Percentiles rank a stretch among this genome's conserved stretches.
phyloP scores from a whole-genome alignment of 805 yeast genomes.

The Tanozyma kutaoensis region DNA sequence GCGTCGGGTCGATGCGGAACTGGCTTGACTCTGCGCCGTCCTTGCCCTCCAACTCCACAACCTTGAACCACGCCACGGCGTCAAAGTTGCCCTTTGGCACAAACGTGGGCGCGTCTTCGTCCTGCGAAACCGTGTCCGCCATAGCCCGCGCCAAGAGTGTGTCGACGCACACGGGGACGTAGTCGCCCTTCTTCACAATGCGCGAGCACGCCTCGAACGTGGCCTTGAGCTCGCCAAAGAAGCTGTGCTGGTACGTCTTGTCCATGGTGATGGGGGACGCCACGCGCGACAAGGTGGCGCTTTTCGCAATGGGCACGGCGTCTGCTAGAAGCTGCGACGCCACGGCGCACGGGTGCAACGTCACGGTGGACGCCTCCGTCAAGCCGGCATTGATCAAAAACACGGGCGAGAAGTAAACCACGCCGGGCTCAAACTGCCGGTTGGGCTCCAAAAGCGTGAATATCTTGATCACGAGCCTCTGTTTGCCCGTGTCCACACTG shows the following conservation, averaged over 20 bases:
- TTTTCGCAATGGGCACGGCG: conserved; percentile 37
- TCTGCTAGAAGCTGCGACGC: conserved; percentile 8
- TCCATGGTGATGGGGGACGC: conserved; percentile 62
- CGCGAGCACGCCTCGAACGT: conserved; percentile 48
- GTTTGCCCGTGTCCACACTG: conserved; percentile 9
- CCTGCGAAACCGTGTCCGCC: conserved; percentile 9
- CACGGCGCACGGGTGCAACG: conserved; percentile 2
- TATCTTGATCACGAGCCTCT: conserved; percentile 22
- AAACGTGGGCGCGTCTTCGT: conserved; percentile 10
- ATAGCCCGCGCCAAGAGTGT: conserved; percentile 47
- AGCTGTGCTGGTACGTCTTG: conserved; percentile 43
- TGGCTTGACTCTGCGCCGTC: conserved; percentile 16
- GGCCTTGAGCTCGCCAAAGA: conserved; percentile 45
- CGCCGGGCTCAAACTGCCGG: conserved; percentile 17
- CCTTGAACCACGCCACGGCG: conserved; percentile 74
- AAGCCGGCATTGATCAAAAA: conserved; percentile 34
- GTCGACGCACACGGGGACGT: conserved; percentile 71
- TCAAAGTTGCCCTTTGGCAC: conserved; percentile 43
- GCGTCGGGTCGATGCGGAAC: conserved; percentile 50
- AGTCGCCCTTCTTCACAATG: conserved; percentile 49
- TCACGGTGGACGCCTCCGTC: conserved; percentile 10
- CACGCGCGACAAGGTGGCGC: conserved; percentile 53
- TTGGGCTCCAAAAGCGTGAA: conserved; percentile 59
- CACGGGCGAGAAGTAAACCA: conserved; percentile 51
- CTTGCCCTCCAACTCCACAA: conserved; percentile 37